Percentiles rank a stretch among this genome's conserved stretches.
phyloP scores from a whole-genome alignment of 305 asterid genomes.

The Rubia balearica region DNA sequence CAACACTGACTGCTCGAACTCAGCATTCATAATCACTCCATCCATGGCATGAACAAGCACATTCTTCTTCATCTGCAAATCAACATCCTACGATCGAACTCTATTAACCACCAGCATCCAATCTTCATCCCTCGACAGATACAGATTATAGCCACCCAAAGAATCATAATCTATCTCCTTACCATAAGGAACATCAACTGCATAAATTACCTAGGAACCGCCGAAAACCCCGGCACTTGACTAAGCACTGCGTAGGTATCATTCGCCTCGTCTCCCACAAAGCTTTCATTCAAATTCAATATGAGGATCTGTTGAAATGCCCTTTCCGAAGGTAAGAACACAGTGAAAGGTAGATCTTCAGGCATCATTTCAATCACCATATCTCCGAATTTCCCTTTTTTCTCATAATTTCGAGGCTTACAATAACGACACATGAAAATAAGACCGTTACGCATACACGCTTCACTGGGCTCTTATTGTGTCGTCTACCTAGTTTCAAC shows the following conservation, averaged over 20 bases:
- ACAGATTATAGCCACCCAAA: slow-evolving; percentile 52
- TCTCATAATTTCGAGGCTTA: background rate
- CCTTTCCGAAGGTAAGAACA: slow-evolving; percentile 66
- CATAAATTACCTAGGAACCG: slow-evolving; percentile 49
- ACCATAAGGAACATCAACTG: slow-evolving; percentile 34
- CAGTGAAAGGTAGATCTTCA: slow-evolving; percentile 68
- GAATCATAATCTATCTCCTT: slow-evolving; percentile 47
- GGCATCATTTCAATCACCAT: slow-evolving; percentile 64
- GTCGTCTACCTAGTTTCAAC: too few species aligned
- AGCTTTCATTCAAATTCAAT: slow-evolving; percentile 39
- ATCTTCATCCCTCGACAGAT: slow-evolving; percentile 37
- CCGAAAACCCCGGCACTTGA: slow-evolving; percentile 59
- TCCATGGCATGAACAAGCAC: slow-evolving; percentile 21
- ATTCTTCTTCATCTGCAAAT: slow-evolving; percentile 13
- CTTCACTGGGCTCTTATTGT: too few species aligned
- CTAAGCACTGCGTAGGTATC: slow-evolving; percentile 58
- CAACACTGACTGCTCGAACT: slow-evolving; percentile 22
- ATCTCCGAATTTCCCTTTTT: slow-evolving; percentile 53
- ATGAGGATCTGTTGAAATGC: slow-evolving; percentile 58
- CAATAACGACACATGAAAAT: too few species aligned
- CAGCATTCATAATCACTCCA: slow-evolving; percentile 27
- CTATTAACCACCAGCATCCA: slow-evolving; percentile 43
- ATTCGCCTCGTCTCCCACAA: slow-evolving; percentile 21
- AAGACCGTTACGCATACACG: too few species aligned
- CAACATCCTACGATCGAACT: slow-evolving; percentile 18